Percentiles rank a stretch among this genome's conserved stretches.
phyloP scores from a whole-genome alignment of 169 alveolate genomes.

The Toxoplasma gondii region DNA sequence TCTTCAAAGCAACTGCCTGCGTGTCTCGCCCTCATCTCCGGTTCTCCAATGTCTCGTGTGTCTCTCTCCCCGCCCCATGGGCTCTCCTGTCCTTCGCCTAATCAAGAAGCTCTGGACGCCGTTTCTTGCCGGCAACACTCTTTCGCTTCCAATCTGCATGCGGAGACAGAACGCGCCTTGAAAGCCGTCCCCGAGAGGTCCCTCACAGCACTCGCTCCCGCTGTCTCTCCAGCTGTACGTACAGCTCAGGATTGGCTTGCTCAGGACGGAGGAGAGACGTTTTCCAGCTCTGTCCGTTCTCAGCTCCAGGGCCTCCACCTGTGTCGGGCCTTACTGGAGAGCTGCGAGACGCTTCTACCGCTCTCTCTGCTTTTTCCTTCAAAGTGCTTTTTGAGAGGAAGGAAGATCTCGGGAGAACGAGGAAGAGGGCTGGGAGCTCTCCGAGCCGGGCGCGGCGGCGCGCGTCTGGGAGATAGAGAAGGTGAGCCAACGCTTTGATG shows the following conservation, averaged over 20 bases:
- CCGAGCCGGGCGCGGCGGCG: background rate
- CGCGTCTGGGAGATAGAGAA: too few species aligned
- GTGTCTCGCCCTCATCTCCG: background rate
- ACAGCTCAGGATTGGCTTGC: background rate
- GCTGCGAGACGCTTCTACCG: constrained; percentile 55
- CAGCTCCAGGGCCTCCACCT: constrained; percentile 53
- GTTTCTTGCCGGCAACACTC: background rate
- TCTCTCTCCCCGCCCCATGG: background rate
- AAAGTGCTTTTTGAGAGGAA: background rate
- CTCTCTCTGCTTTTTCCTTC: constrained; percentile 22
- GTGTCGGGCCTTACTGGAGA: constrained; percentile 63
- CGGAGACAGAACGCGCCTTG: background rate
- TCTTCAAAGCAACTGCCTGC: constrained; percentile 9
- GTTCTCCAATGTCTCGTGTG: background rate
- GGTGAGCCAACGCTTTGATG: background rate
- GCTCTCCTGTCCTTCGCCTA: too few species aligned
- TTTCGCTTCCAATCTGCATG: background rate
- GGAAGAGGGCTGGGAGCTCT: background rate
- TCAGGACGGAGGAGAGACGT: background rate
- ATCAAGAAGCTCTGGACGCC: background rate
- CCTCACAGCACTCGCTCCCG: too few species aligned
- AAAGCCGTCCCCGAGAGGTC: background rate
- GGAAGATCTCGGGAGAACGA: background rate
- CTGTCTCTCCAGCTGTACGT: too few species aligned
- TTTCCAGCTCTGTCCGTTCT: background rate